Base-by-base conservation (phyloP, 805 yeast genomes). In the Kregervanrija fluxuum region DNA sequence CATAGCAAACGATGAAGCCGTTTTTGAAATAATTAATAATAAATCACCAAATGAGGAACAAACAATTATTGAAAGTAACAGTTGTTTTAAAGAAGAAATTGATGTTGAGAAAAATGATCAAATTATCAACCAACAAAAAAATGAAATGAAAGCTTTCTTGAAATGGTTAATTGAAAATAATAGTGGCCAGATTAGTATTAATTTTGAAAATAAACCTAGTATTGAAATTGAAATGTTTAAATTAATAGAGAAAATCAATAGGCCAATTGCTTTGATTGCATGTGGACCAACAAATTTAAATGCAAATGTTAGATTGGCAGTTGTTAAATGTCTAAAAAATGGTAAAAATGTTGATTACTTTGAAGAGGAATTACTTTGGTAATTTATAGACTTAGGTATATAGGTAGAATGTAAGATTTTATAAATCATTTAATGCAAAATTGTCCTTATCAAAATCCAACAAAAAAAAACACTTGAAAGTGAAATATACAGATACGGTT, bases 361-460 rank as follows among this genome's bases (percentile, higher is more conserved):
- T 47, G 70, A 67, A 42, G 68, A 67, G 46, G 68, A 66, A 43
- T 48, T 66, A 33, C 50, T 65, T 30, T 66, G 70, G 71, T 64
- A 40, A 43, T 8, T 14, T 16, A 22, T n/a, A 16, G 28, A 22
- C 4, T 6, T 22, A 22, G 28, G 8, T 22, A 22, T 6, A 22
- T 22, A 6, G 8, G 28, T 22, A 22, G 28, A 22, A 6, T 6
- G 28, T 22, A 22, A 22, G 6, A 22, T 22, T 6, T 22, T 22
- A 22, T 22, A 22, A 22, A 22, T 4, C 28, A 4, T 22, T 22
- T 2, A n/a, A 13, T n/a, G 33, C 43, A 15, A 11, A 22, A 13
- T 39, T 30, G 9, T 30, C 37, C 31, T 12, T 32, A 12, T 8
- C 15, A 22, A 22, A 22, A 22, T 22, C 5, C 5, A 3, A 4